phyloP scores from a whole-genome alignment of 106 monocot genomes.

The Gastrodia elata region DNA sequence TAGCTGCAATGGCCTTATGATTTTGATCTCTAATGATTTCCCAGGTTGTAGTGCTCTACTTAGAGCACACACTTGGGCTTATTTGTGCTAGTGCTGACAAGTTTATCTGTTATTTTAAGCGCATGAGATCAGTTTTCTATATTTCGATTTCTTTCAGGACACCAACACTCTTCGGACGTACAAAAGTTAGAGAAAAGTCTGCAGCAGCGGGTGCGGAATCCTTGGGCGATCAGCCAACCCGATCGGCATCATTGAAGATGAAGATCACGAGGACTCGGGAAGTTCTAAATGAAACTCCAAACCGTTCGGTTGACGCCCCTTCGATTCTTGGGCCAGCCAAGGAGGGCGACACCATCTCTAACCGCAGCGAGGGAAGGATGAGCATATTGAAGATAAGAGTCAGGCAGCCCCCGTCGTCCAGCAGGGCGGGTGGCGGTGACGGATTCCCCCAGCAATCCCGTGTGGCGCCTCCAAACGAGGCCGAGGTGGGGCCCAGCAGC shows the following conservation, averaged over 20 bases:
- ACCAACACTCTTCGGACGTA: constrained; percentile 66
- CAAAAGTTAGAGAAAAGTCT: constrained; percentile 28
- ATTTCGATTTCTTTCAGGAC: constrained; percentile 42
- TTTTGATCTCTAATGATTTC: too few relatives aligned
- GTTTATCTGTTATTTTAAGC: background rate
- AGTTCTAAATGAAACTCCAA: constrained; percentile 18
- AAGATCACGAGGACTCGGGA: constrained; percentile 37
- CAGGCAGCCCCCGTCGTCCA: constrained; percentile 51
- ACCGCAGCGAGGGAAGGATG: constrained; percentile 56
- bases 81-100: too few relatives aligned
- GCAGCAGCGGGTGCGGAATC: constrained; percentile 19
- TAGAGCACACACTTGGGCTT: too few relatives aligned
- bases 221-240: constrained; percentile 28
- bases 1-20: too few relatives aligned
- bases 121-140: background rate
- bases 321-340: constrained; percentile 18
- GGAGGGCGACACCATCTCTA: constrained; percentile 60
- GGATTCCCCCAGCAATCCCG: constrained; percentile 26
- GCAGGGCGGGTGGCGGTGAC: constrained; percentile 42
- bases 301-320: constrained; percentile 18
- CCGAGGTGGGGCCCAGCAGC: constrained; percentile 60
- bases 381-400: constrained; percentile 74
- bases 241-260: constrained; percentile 27
- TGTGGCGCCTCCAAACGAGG: constrained; percentile 36
- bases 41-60: too few relatives aligned